Evolutionary conservation across 2,329 filamentous ascomycete genomes (phyloP), one percentile per base, ranked within the genome.

Genomic region (Parafenestella ontariensis): DNA sequence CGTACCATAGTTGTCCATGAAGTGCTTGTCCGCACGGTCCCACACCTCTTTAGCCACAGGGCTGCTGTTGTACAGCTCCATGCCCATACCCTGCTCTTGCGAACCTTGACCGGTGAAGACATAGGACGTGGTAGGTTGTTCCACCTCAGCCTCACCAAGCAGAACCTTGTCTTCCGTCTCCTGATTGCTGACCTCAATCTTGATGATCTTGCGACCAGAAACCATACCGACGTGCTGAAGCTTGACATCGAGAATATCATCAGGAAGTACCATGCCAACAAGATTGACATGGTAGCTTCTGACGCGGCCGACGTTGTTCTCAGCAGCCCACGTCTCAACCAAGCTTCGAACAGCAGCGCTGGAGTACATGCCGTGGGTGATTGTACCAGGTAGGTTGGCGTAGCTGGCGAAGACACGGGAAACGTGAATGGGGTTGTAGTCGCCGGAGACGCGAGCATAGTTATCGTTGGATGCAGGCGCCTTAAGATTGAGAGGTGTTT

Each of bases 291-390:
- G 92, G 86, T 97, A 99, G 79, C 94, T 97, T 71, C 95, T 89
- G 47, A 99, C 94, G 69, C 95, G 94, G 40, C 95, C 94, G 68
- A 98, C 89, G 74, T 99, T 95, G 83, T 99, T 99, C 82, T 99
- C 96, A 0, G 94, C 95, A 47, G 96, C 95, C 95, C 95, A 99
- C 0, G 92, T 99, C 83, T 99, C 95, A 6, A 99, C 93, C 48
- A 99, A 82, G 74, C 92, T 96, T 70, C 96, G 89, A 24, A 99
- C 95, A 33, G 95, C 91, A 63, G 95, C 95, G 77, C 94, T 98
- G 1, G 94, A 96, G 83, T 98, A 99, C 95, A 99, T 99, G 74
- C 95, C 95, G 75, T 99, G 95, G 1, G 95, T 99, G 72, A 99
- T 99, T 40, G 95, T 99, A 45, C 95, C 96, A 1, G 93, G 93